Percentiles rank a stretch among this genome's conserved stretches.
Conservation (phyloP, 1,139 yeast species). For the Taphrina confusa region DNA sequence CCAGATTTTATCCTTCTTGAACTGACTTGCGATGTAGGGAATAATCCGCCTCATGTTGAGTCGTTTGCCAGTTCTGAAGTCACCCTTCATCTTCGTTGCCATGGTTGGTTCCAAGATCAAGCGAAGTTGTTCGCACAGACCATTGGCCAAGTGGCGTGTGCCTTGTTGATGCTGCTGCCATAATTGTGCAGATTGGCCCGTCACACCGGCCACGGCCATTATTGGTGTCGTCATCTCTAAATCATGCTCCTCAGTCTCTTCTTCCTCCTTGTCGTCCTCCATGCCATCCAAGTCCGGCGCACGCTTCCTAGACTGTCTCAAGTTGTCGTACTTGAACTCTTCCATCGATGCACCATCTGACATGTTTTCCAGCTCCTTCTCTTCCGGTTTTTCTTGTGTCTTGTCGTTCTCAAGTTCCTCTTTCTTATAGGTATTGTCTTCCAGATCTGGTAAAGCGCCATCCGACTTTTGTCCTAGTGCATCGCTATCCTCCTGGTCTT, state of each 20-base stretch:
- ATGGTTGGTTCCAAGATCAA: slow-evolving; percentile 91
- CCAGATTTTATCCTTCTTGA: slow-evolving; percentile 98
- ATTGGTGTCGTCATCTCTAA: not conserved
- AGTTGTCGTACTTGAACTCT: too few relatives aligned
- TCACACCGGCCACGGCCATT: not conserved
- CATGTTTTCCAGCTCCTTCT: slow-evolving; percentile 32
- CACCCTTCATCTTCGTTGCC: slow-evolving; percentile 92
- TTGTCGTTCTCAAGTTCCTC: slow-evolving; percentile 38
- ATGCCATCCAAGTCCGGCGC: not conserved
- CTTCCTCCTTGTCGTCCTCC: not conserved
- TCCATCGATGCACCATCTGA: slow-evolving; percentile 49
- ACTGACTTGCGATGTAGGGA: slow-evolving; percentile 96
- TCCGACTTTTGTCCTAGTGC: slow-evolving; percentile 75
- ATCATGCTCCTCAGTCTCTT: not conserved
- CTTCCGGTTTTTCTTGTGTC: not conserved
- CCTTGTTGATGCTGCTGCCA: slow-evolving; percentile 83
- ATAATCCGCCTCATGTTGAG: slow-evolving; percentile 96
- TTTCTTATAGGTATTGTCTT: slow-evolving; percentile 45
- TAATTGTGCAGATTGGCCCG: slow-evolving; percentile 66
- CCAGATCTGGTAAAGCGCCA: slow-evolving; percentile 41
- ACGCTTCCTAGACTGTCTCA: not conserved
- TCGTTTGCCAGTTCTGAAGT: slow-evolving; percentile 94
- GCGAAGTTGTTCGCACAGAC: slow-evolving; percentile 87
- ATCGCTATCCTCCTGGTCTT: slow-evolving; percentile 76
- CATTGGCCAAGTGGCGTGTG: slow-evolving; percentile 83